A percentile compares a stretch with the other conserved stretches of the same genome.
These are phyloP conservation scores for Puya raimondii DNA, from an alignment of 176 grass and related monocot genomes.

Conservation along the genomic window DNA sequence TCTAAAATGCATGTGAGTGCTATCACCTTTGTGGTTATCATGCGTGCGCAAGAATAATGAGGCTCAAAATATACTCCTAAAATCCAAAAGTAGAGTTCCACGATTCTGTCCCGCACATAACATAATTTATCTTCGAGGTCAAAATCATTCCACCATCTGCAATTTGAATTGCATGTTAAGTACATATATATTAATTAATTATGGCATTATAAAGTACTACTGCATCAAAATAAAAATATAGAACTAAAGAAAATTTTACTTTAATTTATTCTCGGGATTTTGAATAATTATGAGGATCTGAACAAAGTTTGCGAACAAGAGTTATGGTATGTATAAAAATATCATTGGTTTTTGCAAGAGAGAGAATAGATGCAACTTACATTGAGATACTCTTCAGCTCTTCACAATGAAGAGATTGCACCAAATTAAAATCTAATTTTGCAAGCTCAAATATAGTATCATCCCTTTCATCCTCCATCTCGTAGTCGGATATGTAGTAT, in stretches of 20 bases:
- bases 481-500: conserved; percentile 22
- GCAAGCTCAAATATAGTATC: conserved; percentile 19
- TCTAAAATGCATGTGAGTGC: conserved; percentile 17
- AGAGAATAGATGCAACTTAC: conserved; percentile 12
- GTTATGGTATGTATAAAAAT: too few relatives aligned
- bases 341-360: not conserved
- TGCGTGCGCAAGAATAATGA: conserved; percentile 9
- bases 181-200: not conserved
- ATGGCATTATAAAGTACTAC: not conserved
- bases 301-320: too few relatives aligned
- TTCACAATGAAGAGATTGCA: conserved; percentile 29
- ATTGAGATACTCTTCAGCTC: conserved; percentile 17
- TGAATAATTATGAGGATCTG: too few relatives aligned
- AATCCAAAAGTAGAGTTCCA: conserved; percentile 29
- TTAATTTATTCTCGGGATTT: not conserved
- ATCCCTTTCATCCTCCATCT: not conserved
- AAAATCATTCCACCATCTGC: conserved; percentile 42
- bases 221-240: not conserved
- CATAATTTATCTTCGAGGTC: not conserved
- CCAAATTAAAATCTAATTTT: conserved; percentile 28
- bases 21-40: conserved; percentile 22
- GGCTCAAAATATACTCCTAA: conserved; percentile 23
- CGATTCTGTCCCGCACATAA: conserved; percentile 27
- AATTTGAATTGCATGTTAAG: not conserved
- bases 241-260: not conserved